Conservation (phyloP, 805 yeast genomes). For the Nakazawaea holstii region DNA sequence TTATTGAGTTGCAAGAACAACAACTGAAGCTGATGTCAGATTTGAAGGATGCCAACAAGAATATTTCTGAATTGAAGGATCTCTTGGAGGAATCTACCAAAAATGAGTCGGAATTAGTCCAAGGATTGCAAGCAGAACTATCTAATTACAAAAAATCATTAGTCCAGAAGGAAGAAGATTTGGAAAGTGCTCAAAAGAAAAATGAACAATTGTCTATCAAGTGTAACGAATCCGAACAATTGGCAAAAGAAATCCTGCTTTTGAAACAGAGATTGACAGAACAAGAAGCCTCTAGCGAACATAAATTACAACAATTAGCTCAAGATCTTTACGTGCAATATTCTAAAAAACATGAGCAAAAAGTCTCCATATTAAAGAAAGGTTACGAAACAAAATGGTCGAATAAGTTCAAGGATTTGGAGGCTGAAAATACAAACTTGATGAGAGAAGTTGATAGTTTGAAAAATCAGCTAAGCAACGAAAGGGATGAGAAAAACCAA, state of each 20-base stretch:
- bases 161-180: neutral
- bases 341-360: slow-evolving; percentile 70
- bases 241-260: neutral
- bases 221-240: neutral
- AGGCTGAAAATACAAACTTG: slow-evolving; percentile 36
- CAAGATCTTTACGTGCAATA: slow-evolving; percentile 69
- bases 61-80: no score
- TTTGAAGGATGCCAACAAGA: no score
- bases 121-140: no score
- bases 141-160: no score
- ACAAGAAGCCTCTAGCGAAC: slow-evolving; percentile 45
- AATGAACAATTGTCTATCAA: neutral
- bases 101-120: no score
- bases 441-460: slow-evolving; percentile 50
- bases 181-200: no score
- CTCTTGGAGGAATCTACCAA: no score
- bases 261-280: slow-evolving; percentile 23
- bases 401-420: slow-evolving; percentile 34
- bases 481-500: slow-evolving; percentile 50
- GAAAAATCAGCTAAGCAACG: slow-evolving; percentile 41
- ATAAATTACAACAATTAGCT: slow-evolving; percentile 55
- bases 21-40: no score
- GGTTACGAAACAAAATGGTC: slow-evolving; percentile 53
- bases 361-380: slow-evolving; percentile 55
- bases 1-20: no score